These are phyloP conservation scores for Lactarius hengduanensis DNA, from an alignment of 768 basidiomycete genomes.

Conservation along the genomic window DNA sequence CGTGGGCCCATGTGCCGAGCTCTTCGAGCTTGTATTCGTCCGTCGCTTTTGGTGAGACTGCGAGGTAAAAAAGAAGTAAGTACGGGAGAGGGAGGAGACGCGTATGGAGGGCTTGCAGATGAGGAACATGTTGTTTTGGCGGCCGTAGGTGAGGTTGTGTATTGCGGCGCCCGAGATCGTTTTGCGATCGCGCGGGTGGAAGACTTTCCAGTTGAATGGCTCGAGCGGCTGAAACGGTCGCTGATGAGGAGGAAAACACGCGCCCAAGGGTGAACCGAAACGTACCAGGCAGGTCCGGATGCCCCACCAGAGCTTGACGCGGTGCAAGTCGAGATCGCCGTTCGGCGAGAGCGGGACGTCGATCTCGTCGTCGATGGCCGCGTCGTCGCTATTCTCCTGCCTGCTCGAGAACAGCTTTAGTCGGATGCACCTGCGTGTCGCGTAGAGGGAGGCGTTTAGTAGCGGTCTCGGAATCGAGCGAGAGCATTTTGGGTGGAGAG, in stretches of 20 bases:
- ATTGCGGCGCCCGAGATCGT: conserved; percentile 20
- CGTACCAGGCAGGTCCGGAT: conserved; percentile 17
- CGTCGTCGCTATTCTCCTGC: neutral
- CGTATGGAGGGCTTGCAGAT: neutral
- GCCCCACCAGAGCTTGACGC: conserved; percentile 27
- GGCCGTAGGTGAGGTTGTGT: conserved; percentile 21
- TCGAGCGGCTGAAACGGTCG: conserved; percentile 15
- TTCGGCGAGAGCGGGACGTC: conserved; percentile 25
- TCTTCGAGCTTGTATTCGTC: conserved; percentile 21
- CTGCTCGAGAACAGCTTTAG: conserved; percentile 20
- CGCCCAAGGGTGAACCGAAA: neutral
- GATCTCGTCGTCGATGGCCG: conserved; percentile 22
- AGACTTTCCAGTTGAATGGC: conserved; percentile 24
- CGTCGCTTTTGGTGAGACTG: conserved; percentile 5
- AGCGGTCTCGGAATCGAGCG: neutral
- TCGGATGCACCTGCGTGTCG: conserved; percentile 23
- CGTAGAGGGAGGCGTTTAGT: neutral
- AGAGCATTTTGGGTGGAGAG: neutral
- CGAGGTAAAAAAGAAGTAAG: neutral
- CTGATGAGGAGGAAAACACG: no score
- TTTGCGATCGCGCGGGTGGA: conserved; percentile 8
- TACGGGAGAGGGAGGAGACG: neutral
- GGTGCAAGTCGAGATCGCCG: conserved; percentile 25
- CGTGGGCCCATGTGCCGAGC: conserved; percentile 20
- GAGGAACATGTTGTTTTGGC: conserved; percentile 10